Evolutionary conservation across 345 rosid genomes (phyloP).

Genomic region (Heritiera fomes): DNA sequence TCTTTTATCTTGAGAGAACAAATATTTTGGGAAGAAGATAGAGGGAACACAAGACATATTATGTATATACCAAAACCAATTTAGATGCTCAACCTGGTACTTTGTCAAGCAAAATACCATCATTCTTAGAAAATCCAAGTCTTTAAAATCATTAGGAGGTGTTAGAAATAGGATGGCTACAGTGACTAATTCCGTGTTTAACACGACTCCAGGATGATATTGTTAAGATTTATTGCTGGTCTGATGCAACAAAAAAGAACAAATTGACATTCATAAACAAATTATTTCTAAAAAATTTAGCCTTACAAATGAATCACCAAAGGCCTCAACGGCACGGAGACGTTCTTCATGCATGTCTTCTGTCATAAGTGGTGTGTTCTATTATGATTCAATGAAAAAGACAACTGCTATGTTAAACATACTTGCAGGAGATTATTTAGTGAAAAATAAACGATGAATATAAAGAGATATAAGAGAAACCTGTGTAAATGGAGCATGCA

Average conservation of each 20-base stretch:
- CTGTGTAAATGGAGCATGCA: constrained; percentile 98
- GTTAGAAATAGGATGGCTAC: not conserved
- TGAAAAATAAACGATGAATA: constrained; percentile 13
- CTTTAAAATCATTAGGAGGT: not conserved
- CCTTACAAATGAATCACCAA: constrained; percentile 85
- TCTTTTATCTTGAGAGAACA: not conserved
- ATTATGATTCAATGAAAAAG: constrained; percentile 21
- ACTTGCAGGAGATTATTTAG: not conserved
- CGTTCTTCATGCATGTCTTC: constrained; percentile 99
- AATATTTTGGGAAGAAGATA: not conserved
- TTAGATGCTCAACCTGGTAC: constrained; percentile 5
- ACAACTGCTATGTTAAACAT: not conserved
- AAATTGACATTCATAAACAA: not conserved
- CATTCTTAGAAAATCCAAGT: not conserved
- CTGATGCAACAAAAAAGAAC: not conserved
- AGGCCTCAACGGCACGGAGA: constrained; percentile 82
- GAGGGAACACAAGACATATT: not conserved
- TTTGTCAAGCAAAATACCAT: not conserved
- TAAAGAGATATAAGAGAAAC: constrained; percentile 40
- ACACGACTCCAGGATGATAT: not conserved
- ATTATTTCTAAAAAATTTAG: constrained; percentile 18
- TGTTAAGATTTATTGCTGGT: not conserved
- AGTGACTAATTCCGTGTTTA: constrained; percentile 13
- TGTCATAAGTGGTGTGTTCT: constrained; percentile 95
- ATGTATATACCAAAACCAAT: not conserved